Percentiles rank a stretch among this genome's conserved stretches.
Evolutionary conservation across 2,329 filamentous ascomycete species (phyloP).

Genomic region (Penicillium sp.): DNA sequence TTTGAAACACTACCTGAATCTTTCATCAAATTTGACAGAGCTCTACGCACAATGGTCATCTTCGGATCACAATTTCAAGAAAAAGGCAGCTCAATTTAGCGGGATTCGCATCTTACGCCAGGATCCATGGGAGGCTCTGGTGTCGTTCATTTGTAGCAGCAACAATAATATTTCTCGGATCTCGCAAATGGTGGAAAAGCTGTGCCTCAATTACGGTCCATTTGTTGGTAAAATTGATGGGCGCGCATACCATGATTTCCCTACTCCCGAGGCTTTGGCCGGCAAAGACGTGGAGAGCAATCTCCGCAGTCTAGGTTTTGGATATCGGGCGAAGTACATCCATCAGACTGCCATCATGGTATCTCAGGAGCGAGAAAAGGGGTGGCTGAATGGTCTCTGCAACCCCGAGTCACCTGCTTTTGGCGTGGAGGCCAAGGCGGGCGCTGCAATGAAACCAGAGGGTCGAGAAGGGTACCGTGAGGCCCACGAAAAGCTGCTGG

Average conservation of each 20-base stretch:
- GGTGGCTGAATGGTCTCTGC: constrained; percentile 72
- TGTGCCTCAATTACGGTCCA: constrained; percentile 80
- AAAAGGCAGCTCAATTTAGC: constrained; percentile 78
- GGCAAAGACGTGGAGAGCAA: constrained; percentile 71
- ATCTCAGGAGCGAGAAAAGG: constrained; percentile 58
- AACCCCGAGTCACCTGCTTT: constrained; percentile 70
- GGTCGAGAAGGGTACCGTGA: constrained; percentile 64
- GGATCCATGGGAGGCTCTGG: constrained; percentile 89
- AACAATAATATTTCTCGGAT: constrained; percentile 98
- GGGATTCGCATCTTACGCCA: constrained; percentile 90
- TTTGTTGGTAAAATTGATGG: constrained; percentile 66
- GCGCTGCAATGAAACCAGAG: constrained; percentile 48
- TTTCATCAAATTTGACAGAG: constrained; percentile 67
- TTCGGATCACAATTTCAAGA: constrained; percentile 81
- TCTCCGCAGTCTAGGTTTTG: constrained; percentile 80
- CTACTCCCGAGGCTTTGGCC: constrained; percentile 67
- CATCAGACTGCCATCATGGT: constrained; percentile 77
- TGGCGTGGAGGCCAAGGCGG: constrained; percentile 42
- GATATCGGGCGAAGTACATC: constrained; percentile 91
- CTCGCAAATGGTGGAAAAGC: constrained; percentile 91
- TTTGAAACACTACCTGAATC: constrained; percentile 79
- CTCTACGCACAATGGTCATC: constrained; percentile 85
- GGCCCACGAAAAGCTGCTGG: constrained; percentile 75
- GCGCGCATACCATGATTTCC: constrained; percentile 81
- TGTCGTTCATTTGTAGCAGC: constrained; percentile 96